Percentiles rank a stretch among this genome's conserved stretches.
Conservation (phyloP, 2,329 filamentous ascomycete species). For the Beauveria sp. region DNA sequence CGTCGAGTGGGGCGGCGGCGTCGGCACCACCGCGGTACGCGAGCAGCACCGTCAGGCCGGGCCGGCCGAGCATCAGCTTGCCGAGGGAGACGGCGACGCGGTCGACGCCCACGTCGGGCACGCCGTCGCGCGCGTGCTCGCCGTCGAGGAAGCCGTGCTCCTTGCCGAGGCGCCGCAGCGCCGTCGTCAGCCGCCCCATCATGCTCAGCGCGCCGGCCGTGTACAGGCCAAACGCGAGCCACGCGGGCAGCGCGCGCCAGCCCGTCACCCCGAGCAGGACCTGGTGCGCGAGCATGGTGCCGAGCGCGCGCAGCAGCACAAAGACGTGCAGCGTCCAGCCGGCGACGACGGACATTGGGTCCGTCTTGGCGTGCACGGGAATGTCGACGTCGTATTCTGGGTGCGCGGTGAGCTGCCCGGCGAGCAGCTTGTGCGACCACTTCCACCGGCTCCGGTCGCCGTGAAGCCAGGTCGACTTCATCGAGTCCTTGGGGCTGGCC, state of each 20-base stretch:
- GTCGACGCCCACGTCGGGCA: constrained; percentile 27
- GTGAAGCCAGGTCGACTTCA: constrained; percentile 29
- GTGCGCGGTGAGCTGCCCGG: constrained; percentile 20
- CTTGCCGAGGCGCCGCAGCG: constrained; percentile 28
- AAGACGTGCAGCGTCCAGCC: constrained; percentile 27
- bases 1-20: constrained; percentile 13
- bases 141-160: constrained; percentile 31
- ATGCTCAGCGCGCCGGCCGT: constrained; percentile 26
- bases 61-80: constrained; percentile 23
- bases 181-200: constrained; percentile 27
- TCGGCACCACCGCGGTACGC: constrained; percentile 20
- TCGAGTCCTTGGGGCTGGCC: constrained; percentile 20
- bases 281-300: constrained; percentile 29
- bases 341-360: constrained; percentile 28
- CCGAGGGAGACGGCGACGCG: constrained; percentile 24
- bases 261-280: constrained; percentile 21
- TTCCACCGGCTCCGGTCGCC: constrained; percentile 21
- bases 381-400: constrained; percentile 19
- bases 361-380: constrained; percentile 29
- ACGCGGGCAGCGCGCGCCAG: constrained; percentile 17
- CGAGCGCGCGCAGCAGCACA: constrained; percentile 26
- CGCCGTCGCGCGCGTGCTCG: constrained; percentile 30
- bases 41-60: constrained; percentile 24
- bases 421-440: constrained; percentile 20
- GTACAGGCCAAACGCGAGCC: constrained; percentile 28